Conservation (phyloP, 768 basidiomycete species). For the Mycena olivaceomarginata region DNA sequence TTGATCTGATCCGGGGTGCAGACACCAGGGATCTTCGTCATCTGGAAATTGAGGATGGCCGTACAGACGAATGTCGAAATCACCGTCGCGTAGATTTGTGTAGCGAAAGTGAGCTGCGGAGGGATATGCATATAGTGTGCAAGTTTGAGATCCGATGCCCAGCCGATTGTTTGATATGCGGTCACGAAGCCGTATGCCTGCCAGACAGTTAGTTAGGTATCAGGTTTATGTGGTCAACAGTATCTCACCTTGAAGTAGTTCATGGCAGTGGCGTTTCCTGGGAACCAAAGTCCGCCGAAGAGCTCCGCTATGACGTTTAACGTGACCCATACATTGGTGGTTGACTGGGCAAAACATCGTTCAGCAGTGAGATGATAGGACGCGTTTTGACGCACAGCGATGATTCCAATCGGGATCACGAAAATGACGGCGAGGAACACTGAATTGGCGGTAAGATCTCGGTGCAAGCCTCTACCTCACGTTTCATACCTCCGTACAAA, state of each 20-base stretch:
- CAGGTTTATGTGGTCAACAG: too few relatives aligned
- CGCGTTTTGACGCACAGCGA: constrained; percentile 34
- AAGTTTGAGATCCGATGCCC: constrained; percentile 53
- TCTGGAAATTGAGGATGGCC: constrained; percentile 52
- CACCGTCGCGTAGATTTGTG: constrained; percentile 57
- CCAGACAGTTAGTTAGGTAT: neutral
- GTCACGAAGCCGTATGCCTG: constrained; percentile 57
- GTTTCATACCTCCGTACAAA: constrained; percentile 46
- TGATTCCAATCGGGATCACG: constrained; percentile 54
- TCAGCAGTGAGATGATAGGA: neutral
- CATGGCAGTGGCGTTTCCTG: constrained; percentile 57
- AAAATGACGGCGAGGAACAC: constrained; percentile 44
- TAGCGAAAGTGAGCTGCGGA: constrained; percentile 54
- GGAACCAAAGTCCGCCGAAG: constrained; percentile 50
- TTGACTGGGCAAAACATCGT: constrained; percentile 41
- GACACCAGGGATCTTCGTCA: constrained; percentile 54
- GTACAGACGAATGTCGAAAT: constrained; percentile 54
- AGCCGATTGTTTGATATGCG: constrained; percentile 50
- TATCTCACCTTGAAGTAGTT: constrained; percentile 51
- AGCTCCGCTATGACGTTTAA: constrained; percentile 63
- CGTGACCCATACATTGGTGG: constrained; percentile 57
- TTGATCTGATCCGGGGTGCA: constrained; percentile 55
- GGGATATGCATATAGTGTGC: constrained; percentile 58
- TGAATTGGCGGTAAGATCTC: neutral
- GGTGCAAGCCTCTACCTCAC: neutral